These are phyloP conservation scores for Striga asiatica DNA, from an alignment of 257 asterid species.

Conservation along the genomic window DNA sequence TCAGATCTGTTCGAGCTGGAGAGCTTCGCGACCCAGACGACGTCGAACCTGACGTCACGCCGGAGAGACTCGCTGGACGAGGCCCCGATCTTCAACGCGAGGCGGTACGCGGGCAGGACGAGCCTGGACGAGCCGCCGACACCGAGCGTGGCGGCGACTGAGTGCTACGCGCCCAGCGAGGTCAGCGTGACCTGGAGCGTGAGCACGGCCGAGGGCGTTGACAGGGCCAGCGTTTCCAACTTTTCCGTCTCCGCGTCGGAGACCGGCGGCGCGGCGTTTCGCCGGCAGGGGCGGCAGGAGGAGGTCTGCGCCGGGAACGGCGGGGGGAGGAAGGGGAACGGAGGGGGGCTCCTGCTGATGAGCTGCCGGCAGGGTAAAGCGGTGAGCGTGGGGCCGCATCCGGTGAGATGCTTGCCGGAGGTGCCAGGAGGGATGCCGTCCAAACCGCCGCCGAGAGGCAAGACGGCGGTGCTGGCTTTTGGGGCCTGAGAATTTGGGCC, in stretches of 20 bases:
- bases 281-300: conserved; percentile 14
- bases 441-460: background rate
- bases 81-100: conserved; percentile 28
- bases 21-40: conserved; percentile 63
- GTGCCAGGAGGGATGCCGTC: background rate
- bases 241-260: conserved; percentile 31
- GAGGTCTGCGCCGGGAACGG: conserved; percentile 15
- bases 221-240: conserved; percentile 27
- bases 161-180: conserved; percentile 85
- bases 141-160: conserved; percentile 57
- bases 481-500: too few relatives aligned
- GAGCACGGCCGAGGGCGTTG: conserved; percentile 66
- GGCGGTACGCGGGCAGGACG: conserved; percentile 25
- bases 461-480: background rate
- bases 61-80: conserved; percentile 62
- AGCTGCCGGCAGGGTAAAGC: background rate
- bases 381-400: background rate
- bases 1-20: conserved; percentile 84
- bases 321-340: background rate
- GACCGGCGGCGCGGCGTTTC: conserved; percentile 10
- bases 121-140: conserved; percentile 60
- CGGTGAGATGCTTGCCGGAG: background rate
- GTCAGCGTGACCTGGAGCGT: conserved; percentile 91
- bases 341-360: background rate
- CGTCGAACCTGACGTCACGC: conserved; percentile 40